Percentiles rank a stretch among this genome's conserved stretches.
Conservation (phyloP, 768 basidiomycete genomes). For the Amylocystis lapponica region DNA sequence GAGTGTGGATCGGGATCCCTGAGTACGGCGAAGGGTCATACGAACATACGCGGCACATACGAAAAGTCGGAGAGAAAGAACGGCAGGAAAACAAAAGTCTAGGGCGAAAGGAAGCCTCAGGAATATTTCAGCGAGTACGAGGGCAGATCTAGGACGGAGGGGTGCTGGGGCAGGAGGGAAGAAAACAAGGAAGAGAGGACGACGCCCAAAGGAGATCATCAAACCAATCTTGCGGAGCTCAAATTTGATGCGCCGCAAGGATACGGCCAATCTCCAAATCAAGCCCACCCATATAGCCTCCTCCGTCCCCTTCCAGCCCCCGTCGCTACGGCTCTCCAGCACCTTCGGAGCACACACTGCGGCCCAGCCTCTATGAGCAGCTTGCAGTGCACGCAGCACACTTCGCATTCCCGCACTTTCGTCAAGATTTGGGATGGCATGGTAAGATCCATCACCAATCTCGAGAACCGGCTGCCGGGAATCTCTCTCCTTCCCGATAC, state of each 20-base stretch:
- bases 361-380: too few relatives aligned
- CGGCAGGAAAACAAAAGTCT: conserved; percentile 1
- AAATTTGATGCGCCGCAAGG: conserved; percentile 13
- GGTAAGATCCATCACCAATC: conserved; percentile 25
- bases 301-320: too few relatives aligned
- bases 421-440: background rate
- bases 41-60: background rate
- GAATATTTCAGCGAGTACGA: conserved; percentile 1
- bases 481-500: conserved; percentile 26
- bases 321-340: too few relatives aligned
- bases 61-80: background rate
- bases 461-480: conserved; percentile 24
- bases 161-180: conserved; percentile 14
- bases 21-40: conserved; percentile 5
- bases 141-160: conserved; percentile 9
- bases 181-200: conserved; percentile 16
- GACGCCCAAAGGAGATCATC: conserved; percentile 18
- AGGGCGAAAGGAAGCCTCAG: conserved; percentile 3
- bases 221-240: conserved; percentile 21
- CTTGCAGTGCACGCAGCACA: too few relatives aligned
- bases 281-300: background rate
- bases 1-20: conserved; percentile 10
- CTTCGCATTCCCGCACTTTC: too few relatives aligned
- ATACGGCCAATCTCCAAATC: conserved; percentile 5
- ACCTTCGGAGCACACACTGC: too few relatives aligned